Conservation (phyloP, 768 basidiomycete species). For the Tylopilus balloui region DNA sequence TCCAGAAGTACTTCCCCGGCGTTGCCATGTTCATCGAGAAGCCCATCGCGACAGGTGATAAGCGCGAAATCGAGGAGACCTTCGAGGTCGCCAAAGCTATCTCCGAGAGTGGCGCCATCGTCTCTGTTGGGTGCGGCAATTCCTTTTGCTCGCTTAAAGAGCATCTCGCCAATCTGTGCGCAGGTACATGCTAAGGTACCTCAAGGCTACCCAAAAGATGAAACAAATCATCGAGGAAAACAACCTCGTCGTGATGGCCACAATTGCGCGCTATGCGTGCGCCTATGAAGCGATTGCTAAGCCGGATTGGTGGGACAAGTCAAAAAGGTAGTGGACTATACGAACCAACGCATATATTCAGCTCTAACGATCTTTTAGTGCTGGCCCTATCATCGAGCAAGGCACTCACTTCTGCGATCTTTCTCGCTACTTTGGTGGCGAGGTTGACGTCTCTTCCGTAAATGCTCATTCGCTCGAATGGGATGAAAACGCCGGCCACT, state of each 20-base stretch:
- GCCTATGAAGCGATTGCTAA: constrained; percentile 79
- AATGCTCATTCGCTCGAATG: constrained; percentile 87
- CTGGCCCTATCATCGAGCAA: constrained; percentile 82
- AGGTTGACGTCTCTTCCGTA: constrained; percentile 80
- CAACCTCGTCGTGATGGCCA: constrained; percentile 91
- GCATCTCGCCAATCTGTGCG: background rate
- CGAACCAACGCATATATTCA: background rate
- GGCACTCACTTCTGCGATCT: constrained; percentile 98
- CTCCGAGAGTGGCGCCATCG: constrained; percentile 64
- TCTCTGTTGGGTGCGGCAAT: constrained; percentile 75
- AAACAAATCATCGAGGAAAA: constrained; percentile 94
- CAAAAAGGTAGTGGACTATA: constrained; percentile 58
- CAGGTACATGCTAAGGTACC: constrained; percentile 91
- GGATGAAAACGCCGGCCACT: constrained; percentile 82
- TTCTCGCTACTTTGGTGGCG: constrained; percentile 95
- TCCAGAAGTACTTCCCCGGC: constrained; percentile 83
- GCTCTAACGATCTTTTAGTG: constrained; percentile 33
- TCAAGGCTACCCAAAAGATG: constrained; percentile 94
- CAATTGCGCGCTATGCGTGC: constrained; percentile 90
- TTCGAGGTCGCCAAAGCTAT: constrained; percentile 73
- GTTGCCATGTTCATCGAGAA: constrained; percentile 91
- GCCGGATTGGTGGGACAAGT: constrained; percentile 92
- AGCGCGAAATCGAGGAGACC: constrained; percentile 59
- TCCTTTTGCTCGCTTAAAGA: background rate
- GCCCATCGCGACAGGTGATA: constrained; percentile 80